phyloP scores from a whole-genome alignment of 345 rosid genomes.

The Crucihimalaya himalaica region DNA sequence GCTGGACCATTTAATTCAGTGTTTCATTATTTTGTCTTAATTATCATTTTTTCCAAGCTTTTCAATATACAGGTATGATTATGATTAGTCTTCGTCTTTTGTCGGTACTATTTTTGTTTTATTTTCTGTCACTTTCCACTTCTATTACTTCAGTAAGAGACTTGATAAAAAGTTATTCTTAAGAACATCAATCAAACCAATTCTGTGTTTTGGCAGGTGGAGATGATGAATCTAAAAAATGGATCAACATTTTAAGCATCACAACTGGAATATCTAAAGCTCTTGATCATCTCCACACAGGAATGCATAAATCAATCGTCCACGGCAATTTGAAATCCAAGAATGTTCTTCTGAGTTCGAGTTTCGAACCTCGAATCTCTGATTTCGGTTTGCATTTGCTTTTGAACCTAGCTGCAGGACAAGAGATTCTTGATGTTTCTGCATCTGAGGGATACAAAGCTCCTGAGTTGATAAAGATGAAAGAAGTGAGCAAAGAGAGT shows the following conservation, averaged over 20 bases:
- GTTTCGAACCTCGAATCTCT: constrained; percentile 56
- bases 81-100: neutral
- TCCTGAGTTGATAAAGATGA: constrained; percentile 90
- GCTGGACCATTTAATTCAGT: constrained; percentile 31
- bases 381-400: constrained; percentile 75
- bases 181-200: neutral
- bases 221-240: constrained; percentile 53
- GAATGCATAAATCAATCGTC: constrained; percentile 55
- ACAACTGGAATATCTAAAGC: constrained; percentile 69
- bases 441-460: constrained; percentile 87
- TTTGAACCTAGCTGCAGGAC: constrained; percentile 62
- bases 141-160: neutral
- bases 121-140: constrained; percentile 16
- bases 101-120: constrained; percentile 8
- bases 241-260: constrained; percentile 59
- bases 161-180: neutral
- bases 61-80: neutral
- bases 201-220: constrained; percentile 49
- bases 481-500: constrained; percentile 62
- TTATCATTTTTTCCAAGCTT: neutral
- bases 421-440: constrained; percentile 78
- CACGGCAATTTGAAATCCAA: constrained; percentile 90
- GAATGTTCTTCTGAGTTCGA: constrained; percentile 63
- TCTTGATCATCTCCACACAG: constrained; percentile 75
- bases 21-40: constrained; percentile 11